Conservation (phyloP, 2,329 filamentous ascomycete species). For the Colletotrichum sp. region DNA sequence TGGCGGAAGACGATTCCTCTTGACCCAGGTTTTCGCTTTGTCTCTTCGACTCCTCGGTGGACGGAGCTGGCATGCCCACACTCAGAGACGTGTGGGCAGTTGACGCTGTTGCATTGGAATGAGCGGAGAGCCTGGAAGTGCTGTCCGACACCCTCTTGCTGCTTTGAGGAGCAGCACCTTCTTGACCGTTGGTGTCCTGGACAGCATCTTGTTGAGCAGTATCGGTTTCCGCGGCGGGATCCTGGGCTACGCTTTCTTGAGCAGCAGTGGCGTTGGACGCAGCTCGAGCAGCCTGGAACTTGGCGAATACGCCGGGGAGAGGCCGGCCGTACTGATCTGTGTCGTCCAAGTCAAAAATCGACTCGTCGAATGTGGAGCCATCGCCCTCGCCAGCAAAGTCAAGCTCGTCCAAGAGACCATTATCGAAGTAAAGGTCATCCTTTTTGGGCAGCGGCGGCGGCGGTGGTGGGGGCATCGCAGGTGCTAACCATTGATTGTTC, state of each 20-base stretch:
- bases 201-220: constrained; percentile 35
- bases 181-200: constrained; percentile 33
- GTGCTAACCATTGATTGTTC: constrained; percentile 24
- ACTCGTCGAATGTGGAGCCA: constrained; percentile 70
- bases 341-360: constrained; percentile 73
- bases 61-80: constrained; percentile 20
- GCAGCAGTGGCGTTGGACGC: constrained; percentile 18
- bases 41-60: constrained; percentile 8
- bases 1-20: constrained; percentile 22
- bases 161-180: constrained; percentile 41
- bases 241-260: constrained; percentile 9
- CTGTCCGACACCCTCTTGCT: constrained; percentile 51
- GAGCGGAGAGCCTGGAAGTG: constrained; percentile 49
- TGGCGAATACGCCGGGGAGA: constrained; percentile 62
- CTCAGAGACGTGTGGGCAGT: constrained; percentile 60
- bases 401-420: constrained; percentile 54
- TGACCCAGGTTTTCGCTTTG: constrained; percentile 8
- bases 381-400: constrained; percentile 58
- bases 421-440: constrained; percentile 75
- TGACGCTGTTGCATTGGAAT: constrained; percentile 49
- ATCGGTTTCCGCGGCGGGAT: constrained; percentile 11
- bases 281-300: constrained; percentile 53
- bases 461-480: constrained; percentile 1
- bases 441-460: neutral
- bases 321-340: constrained; percentile 67